phyloP scores from a whole-genome alignment of 352 stramenopile species.

The Phytophthora colocasiae region DNA sequence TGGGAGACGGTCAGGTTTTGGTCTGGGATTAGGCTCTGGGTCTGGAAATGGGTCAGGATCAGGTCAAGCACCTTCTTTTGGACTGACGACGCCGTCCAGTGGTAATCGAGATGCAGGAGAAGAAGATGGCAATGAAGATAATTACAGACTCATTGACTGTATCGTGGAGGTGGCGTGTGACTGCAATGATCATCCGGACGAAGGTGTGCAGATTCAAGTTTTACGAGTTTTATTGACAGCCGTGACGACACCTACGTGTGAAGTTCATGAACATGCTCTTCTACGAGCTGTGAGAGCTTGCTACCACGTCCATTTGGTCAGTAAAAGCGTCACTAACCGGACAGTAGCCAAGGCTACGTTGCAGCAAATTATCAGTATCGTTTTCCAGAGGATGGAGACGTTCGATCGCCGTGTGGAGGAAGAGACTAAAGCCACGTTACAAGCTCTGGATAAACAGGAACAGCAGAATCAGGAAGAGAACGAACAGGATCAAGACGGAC shows the following conservation, averaged over 20 bases:
- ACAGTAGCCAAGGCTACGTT: conserved; percentile 98
- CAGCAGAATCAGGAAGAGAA: conserved; percentile 23
- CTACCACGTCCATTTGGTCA: conserved; percentile 97
- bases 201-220: conserved; percentile 94
- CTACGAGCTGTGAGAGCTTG: conserved; percentile 95
- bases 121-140: conserved; percentile 32
- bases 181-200: conserved; percentile 91
- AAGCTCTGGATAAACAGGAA: conserved; percentile 54
- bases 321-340: conserved; percentile 93
- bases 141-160: conserved; percentile 84
- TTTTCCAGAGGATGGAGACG: conserved; percentile 97
- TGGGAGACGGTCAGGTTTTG: conserved; percentile 26
- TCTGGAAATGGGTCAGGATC: conserved; percentile 2
- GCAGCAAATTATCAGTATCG: conserved; percentile 96
- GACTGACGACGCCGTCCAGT: conserved; percentile 9
- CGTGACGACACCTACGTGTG: conserved; percentile 90
- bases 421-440: conserved; percentile 66
- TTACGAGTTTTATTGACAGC: conserved; percentile 92
- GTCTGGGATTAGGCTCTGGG: conserved; percentile 21
- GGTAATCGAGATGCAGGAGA: conserved; percentile 14
- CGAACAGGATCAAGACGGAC: conserved; percentile 15
- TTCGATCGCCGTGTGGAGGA: conserved; percentile 81
- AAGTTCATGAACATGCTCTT: conserved; percentile 94
- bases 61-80: conserved; percentile 17
- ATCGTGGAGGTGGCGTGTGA: conserved; percentile 91